phyloP scores from a whole-genome alignment of 2,329 filamentous ascomycete species.

The Alternaria dauci region DNA sequence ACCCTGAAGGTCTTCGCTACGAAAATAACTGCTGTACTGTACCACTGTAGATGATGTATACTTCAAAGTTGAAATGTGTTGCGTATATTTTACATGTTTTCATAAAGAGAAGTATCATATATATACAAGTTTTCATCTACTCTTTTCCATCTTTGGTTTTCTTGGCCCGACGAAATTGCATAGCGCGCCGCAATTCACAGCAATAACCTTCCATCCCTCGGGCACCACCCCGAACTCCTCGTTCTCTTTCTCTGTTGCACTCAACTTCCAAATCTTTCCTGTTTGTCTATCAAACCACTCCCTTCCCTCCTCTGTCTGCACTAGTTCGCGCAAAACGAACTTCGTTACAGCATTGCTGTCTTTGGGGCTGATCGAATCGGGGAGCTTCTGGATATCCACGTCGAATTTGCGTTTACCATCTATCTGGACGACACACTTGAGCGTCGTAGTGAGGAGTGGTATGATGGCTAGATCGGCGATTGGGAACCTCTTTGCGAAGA shows the following conservation, averaged over 20 bases:
- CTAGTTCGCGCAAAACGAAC: conserved; percentile 70
- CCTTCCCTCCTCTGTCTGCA: conserved; percentile 68
- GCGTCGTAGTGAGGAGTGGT: conserved; percentile 60
- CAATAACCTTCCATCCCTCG: conserved; percentile 62
- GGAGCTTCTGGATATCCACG: conserved; percentile 68
- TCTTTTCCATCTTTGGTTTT: conserved; percentile 3
- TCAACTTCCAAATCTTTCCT: conserved; percentile 46
- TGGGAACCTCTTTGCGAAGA: conserved; percentile 67
- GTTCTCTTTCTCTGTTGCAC: conserved; percentile 15
- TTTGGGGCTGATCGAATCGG: conserved; percentile 13
- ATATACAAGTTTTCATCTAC: not conserved
- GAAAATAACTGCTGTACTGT: not conserved
- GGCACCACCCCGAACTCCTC: conserved; percentile 21
- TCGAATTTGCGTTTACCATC: conserved; percentile 80
- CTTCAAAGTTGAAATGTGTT: not conserved
- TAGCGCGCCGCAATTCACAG: conserved; percentile 71
- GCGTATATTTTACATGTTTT: not conserved
- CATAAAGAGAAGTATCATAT: not conserved
- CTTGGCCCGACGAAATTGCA: conserved; percentile 72
- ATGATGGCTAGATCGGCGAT: conserved; percentile 58
- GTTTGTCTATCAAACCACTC: conserved; percentile 57
- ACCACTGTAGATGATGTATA: not conserved
- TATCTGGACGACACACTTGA: conserved; percentile 74
- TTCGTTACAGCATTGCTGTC: conserved; percentile 55
- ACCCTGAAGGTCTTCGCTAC: not conserved